Conservation (phyloP, 768 basidiomycete species). For the Lyophyllum shimeji region DNA sequence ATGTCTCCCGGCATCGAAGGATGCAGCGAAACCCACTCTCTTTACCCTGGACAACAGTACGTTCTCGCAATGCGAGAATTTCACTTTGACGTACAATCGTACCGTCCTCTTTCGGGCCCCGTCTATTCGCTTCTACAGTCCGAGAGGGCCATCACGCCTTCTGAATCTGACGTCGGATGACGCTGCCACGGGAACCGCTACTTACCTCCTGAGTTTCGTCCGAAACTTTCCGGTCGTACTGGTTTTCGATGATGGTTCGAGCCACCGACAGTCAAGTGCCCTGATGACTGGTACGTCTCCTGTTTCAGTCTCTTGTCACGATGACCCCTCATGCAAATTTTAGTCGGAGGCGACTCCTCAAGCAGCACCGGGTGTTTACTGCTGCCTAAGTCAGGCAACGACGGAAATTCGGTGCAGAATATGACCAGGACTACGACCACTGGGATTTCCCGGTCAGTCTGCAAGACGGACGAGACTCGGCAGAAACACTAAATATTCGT, state of each 20-base stretch:
- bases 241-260: constrained; percentile 40
- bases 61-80: constrained; percentile 48
- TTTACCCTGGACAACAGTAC: constrained; percentile 31
- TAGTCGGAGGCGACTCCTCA: constrained; percentile 33
- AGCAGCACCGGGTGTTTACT: constrained; percentile 21
- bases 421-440: neutral
- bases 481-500: neutral
- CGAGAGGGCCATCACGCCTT: constrained; percentile 28
- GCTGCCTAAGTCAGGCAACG: neutral
- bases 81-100: constrained; percentile 43
- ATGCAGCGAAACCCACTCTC: constrained; percentile 13
- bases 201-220: constrained; percentile 40
- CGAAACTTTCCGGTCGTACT: constrained; percentile 40
- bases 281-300: constrained; percentile 39
- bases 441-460: constrained; percentile 18
- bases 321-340: neutral
- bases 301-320: neutral
- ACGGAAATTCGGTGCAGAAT: neutral
- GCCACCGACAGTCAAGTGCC: constrained; percentile 38
- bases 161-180: constrained; percentile 28
- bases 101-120: constrained; percentile 28
- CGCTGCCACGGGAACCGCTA: constrained; percentile 30
- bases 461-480: neutral
- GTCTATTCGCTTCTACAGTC: constrained; percentile 38
- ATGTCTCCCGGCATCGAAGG: constrained; percentile 33